Evolutionary conservation across 192 early-diverging fungal species (phyloP).

Genomic region (Phycomyces blakesleeanus): DNA sequence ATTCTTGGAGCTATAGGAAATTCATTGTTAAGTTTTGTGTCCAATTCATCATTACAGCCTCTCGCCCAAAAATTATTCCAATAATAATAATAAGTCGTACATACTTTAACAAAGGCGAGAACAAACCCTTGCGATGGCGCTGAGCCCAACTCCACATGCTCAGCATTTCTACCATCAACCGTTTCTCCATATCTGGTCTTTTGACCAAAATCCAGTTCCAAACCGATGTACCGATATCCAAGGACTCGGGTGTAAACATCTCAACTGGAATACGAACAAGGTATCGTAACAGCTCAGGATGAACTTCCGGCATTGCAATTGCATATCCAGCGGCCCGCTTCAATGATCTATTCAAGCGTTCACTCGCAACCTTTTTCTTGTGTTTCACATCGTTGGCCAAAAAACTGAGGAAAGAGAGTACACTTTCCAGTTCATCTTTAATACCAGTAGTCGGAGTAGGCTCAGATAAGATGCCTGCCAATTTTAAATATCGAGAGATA

Average conservation of each 20-base stretch:
- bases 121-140: slow-evolving; percentile 78
- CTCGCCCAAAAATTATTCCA: too few species aligned
- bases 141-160: slow-evolving; percentile 81
- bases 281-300: slow-evolving; percentile 74
- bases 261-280: slow-evolving; percentile 85
- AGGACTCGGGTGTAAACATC: slow-evolving; percentile 70
- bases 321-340: slow-evolving; percentile 53
- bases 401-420: slow-evolving; percentile 31
- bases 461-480: too few species aligned
- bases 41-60: too few species aligned
- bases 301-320: slow-evolving; percentile 42
- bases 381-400: slow-evolving; percentile 42
- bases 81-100: not conserved
- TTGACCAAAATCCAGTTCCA: slow-evolving; percentile 89
- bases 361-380: slow-evolving; percentile 38
- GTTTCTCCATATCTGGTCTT: slow-evolving; percentile 63
- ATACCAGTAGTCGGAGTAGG: slow-evolving; percentile 6
- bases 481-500: too few species aligned
- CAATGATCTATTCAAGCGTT: slow-evolving; percentile 46
- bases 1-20: slow-evolving; percentile 47
- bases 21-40: not conserved
- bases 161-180: slow-evolving; percentile 82
- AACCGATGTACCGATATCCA: slow-evolving; percentile 81
- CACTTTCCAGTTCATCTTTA: slow-evolving; percentile 29
- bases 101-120: slow-evolving; percentile 53